phyloP scores from a whole-genome alignment of 2,329 filamentous ascomycete species.

The Ophiostoma himal-ulmi region DNA sequence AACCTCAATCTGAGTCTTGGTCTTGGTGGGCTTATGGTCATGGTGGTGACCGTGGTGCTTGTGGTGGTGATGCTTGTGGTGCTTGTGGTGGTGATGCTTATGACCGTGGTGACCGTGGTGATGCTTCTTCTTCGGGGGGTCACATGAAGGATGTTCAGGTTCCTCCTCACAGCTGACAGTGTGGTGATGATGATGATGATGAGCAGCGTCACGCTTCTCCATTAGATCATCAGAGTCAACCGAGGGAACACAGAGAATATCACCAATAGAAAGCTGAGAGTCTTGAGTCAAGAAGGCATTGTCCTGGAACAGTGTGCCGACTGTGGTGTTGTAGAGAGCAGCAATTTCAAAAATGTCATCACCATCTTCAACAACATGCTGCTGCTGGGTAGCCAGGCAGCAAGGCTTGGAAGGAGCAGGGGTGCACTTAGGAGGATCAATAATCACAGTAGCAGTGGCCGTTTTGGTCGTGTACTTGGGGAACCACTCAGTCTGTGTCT shows the following conservation, averaged over 20 bases:
- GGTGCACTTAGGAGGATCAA: slow-evolving; percentile 2
- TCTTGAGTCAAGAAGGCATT: slow-evolving; percentile 20
- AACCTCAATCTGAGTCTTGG: background rate
- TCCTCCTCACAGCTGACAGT: slow-evolving; percentile 11
- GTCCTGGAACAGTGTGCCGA: slow-evolving; percentile 16
- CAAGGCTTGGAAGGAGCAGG: slow-evolving; percentile 9
- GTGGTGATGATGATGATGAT: slow-evolving; percentile 16
- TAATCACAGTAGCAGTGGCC: slow-evolving; percentile 15
- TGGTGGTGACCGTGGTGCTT: slow-evolving; percentile 11
- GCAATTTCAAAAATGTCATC: slow-evolving; percentile 18
- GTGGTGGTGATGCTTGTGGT: slow-evolving; percentile 11
- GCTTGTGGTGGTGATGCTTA: slow-evolving; percentile 16
- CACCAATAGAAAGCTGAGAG: slow-evolving; percentile 14
- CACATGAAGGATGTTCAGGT: background rate
- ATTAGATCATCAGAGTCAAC: background rate
- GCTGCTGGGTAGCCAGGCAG: slow-evolving; percentile 13
- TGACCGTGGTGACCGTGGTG: slow-evolving; percentile 13
- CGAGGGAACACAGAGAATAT: slow-evolving; percentile 20
- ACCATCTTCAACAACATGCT: slow-evolving; percentile 19
- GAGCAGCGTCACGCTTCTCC: slow-evolving; percentile 21
- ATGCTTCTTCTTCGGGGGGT: slow-evolving; percentile 14
- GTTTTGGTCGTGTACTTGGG: slow-evolving; percentile 20
- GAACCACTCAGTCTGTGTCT: slow-evolving; percentile 20
- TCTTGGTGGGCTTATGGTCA: slow-evolving; percentile 14
- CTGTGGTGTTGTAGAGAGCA: slow-evolving; percentile 19